These are phyloP conservation scores for Polychaeton citri DNA, from an alignment of 2,329 filamentous ascomycete genomes.

Conservation along the genomic window DNA sequence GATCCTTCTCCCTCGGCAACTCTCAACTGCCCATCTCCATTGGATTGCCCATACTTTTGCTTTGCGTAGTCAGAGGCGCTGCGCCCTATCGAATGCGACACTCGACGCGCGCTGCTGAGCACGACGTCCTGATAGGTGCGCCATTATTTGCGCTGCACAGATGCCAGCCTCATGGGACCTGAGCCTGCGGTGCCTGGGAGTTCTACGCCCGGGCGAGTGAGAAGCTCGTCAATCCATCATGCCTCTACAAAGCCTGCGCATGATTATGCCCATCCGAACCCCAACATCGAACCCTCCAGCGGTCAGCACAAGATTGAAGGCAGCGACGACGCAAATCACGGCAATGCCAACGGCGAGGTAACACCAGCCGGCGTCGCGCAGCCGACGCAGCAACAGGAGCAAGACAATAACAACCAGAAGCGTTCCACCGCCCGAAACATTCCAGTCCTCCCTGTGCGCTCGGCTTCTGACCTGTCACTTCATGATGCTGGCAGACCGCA, in stretches of 20 bases:
- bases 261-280: too few relatives aligned
- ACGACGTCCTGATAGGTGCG: neutral
- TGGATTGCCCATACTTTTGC: too few relatives aligned
- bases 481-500: constrained; percentile 32
- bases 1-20: too few relatives aligned
- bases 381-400: neutral
- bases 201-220: constrained; percentile 1
- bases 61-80: too few relatives aligned
- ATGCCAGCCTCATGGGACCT: neutral
- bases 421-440: neutral
- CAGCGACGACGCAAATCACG: too few relatives aligned
- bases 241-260: too few relatives aligned
- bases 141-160: neutral
- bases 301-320: too few relatives aligned
- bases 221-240: neutral
- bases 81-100: neutral
- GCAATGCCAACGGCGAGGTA: neutral
- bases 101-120: neutral
- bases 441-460: neutral
- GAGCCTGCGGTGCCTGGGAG: neutral
- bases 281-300: too few relatives aligned
- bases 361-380: neutral
- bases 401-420: neutral
- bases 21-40: too few relatives aligned
- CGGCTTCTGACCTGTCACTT: constrained; percentile 1